Evolutionary conservation across 2,329 filamentous ascomycete species (phyloP).

Genomic region (Thielaviopsis ethacetica): DNA sequence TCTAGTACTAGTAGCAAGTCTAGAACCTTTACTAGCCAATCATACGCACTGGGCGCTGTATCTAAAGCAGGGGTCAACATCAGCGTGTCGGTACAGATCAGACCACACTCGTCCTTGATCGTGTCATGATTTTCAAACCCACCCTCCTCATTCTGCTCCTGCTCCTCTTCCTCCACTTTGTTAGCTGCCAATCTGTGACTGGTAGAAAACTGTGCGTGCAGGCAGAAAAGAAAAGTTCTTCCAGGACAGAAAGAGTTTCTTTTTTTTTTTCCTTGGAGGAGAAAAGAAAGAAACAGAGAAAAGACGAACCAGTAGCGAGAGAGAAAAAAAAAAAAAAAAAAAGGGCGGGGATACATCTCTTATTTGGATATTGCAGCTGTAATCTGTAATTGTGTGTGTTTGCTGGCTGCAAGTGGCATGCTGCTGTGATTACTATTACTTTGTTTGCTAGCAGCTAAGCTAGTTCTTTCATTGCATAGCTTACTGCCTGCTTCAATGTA

Average conservation of each 20-base stretch:
- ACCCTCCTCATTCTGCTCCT: neutral
- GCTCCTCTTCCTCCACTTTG: neutral
- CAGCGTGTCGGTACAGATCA: constrained; percentile 10
- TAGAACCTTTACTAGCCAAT: constrained; percentile 7
- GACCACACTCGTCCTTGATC: constrained; percentile 11
- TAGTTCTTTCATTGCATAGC: neutral
- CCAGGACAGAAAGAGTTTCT: neutral
- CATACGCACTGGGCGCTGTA: neutral
- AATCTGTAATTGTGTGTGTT: too few species aligned
- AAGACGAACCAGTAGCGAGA: too few species aligned
- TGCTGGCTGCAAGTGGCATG: too few species aligned
- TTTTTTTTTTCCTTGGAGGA: too few species aligned
- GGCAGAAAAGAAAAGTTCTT: neutral
- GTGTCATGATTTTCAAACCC: constrained; percentile 7
- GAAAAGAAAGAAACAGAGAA: neutral
- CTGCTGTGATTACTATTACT: too few species aligned
- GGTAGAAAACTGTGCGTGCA: neutral
- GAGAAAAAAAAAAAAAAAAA: neutral
- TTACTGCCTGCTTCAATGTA: neutral
- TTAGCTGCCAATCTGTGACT: neutral
- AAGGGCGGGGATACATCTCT: neutral
- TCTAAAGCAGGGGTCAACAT: constrained; percentile 4
- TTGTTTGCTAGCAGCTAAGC: neutral
- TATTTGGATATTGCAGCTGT: neutral
- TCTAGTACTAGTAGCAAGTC: neutral